Conservation (phyloP, 2,329 filamentous ascomycete species). For the Lachnellula arida region DNA sequence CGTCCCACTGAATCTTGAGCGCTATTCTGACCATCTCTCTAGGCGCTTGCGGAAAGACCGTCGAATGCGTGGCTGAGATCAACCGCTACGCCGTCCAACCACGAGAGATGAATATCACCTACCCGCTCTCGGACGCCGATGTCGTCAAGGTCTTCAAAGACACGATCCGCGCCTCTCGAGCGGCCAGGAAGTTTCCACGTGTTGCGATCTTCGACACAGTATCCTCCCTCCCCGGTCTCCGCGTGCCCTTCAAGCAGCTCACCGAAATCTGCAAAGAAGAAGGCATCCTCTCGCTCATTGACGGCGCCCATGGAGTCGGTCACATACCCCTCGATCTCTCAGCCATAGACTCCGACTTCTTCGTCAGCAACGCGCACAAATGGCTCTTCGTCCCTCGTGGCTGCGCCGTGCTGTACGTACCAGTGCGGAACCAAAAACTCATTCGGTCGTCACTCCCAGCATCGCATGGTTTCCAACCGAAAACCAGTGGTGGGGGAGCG, state of each 20-base stretch:
- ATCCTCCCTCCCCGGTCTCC: slow-evolving; percentile 70
- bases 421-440: slow-evolving; percentile 67
- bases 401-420: slow-evolving; percentile 77
- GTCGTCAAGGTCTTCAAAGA: slow-evolving; percentile 57
- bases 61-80: slow-evolving; percentile 69
- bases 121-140: slow-evolving; percentile 66
- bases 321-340: slow-evolving; percentile 68
- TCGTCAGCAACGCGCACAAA: slow-evolving; percentile 83
- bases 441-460: slow-evolving; percentile 74
- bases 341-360: slow-evolving; percentile 73
- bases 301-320: slow-evolving; percentile 82
- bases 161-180: slow-evolving; percentile 49
- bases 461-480: slow-evolving; percentile 68
- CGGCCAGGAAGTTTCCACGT: slow-evolving; percentile 56
- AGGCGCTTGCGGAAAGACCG: slow-evolving; percentile 63
- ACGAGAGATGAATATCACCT: slow-evolving; percentile 55
- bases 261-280: slow-evolving; percentile 59
- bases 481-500: slow-evolving; percentile 2
- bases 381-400: slow-evolving; percentile 81
- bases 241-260: slow-evolving; percentile 72
- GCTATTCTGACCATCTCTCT: not conserved
- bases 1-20: not conserved
- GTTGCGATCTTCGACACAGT: slow-evolving; percentile 77
- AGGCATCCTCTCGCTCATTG: slow-evolving; percentile 63
- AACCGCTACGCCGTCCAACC: slow-evolving; percentile 40